Percentiles rank a stretch among this genome's conserved stretches.
Conservation (phyloP, 148 eudicot species). For the Camellia lanceoleosa region DNA sequence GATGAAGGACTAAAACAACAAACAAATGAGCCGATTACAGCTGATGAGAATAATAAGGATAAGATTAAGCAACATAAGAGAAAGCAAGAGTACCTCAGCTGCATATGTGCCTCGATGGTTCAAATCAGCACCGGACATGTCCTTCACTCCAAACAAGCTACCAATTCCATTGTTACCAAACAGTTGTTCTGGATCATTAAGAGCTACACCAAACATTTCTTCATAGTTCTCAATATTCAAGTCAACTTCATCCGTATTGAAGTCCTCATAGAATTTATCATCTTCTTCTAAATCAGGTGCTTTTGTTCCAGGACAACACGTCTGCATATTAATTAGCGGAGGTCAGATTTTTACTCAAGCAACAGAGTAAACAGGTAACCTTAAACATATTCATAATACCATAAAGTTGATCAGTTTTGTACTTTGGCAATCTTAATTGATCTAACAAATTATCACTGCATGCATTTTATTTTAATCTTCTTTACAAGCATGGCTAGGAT, state of each 20-base stretch:
- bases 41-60: not conserved
- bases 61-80: not conserved
- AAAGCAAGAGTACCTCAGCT: slow-evolving; percentile 35
- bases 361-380: not conserved
- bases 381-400: not conserved
- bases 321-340: slow-evolving; percentile 32
- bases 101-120: slow-evolving; percentile 24
- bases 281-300: slow-evolving; percentile 37
- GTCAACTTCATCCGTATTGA: slow-evolving; percentile 46
- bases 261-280: slow-evolving; percentile 38
- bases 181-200: no score
- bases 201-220: slow-evolving; percentile 41
- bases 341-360: not conserved
- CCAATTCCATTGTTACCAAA: slow-evolving; percentile 24
- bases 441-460: not conserved
- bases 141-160: slow-evolving; percentile 37
- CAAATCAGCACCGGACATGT: slow-evolving; percentile 27
- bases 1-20: not conserved
- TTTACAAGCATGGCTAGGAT: slow-evolving; percentile 1
- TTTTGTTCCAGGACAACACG: slow-evolving; percentile 32
- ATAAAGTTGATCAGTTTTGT: not conserved
- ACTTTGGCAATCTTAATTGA: not conserved
- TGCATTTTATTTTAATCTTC: not conserved
- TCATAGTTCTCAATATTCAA: slow-evolving; percentile 52
- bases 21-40: not conserved